These are phyloP conservation scores for Gigaspora rosea DNA, from an alignment of 192 early-diverging fungal genomes.

Conservation along the genomic window DNA sequence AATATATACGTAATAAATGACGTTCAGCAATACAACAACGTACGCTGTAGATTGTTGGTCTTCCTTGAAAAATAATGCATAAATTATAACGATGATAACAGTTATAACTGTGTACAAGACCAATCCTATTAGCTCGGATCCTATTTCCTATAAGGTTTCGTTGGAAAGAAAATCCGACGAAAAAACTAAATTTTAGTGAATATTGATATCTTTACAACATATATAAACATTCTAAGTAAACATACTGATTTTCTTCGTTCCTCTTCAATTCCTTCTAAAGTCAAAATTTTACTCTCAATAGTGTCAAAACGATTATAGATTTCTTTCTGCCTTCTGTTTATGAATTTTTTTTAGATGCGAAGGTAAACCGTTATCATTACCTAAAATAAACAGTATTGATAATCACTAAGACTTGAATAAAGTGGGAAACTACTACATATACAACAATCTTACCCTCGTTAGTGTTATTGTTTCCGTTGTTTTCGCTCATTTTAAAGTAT, in stretches of 20 bases:
- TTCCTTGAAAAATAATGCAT: slow-evolving; percentile 11
- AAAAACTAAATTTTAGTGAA: slow-evolving; percentile 18
- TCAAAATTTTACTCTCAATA: background rate
- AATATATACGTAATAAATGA: slow-evolving; percentile 1
- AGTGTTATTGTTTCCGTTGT: background rate
- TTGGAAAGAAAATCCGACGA: no score
- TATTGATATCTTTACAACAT: slow-evolving; percentile 15
- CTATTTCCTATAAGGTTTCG: background rate
- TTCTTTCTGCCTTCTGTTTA: slow-evolving; percentile 11
- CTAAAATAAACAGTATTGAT: slow-evolving; percentile 2
- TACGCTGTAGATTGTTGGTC: slow-evolving; percentile 3
- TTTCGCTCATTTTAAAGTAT: slow-evolving; percentile 5
- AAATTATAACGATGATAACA: slow-evolving; percentile 2
- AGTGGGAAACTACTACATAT: slow-evolving; percentile 9
- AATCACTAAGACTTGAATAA: slow-evolving; percentile 17
- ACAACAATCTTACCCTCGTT: slow-evolving; percentile 11
- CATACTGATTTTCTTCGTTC: slow-evolving; percentile 15
- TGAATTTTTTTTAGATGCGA: slow-evolving; percentile 1
- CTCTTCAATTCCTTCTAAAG: slow-evolving; percentile 3
- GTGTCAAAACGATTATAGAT: background rate
- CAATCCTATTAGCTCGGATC: no score
- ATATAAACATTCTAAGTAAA: background rate
- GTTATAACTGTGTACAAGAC: slow-evolving; percentile 13
- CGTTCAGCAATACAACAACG: slow-evolving; percentile 13
- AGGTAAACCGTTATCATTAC: background rate